phyloP scores from a whole-genome alignment of 2,329 filamentous ascomycete species.

The Aureobasidium subglaciale region DNA sequence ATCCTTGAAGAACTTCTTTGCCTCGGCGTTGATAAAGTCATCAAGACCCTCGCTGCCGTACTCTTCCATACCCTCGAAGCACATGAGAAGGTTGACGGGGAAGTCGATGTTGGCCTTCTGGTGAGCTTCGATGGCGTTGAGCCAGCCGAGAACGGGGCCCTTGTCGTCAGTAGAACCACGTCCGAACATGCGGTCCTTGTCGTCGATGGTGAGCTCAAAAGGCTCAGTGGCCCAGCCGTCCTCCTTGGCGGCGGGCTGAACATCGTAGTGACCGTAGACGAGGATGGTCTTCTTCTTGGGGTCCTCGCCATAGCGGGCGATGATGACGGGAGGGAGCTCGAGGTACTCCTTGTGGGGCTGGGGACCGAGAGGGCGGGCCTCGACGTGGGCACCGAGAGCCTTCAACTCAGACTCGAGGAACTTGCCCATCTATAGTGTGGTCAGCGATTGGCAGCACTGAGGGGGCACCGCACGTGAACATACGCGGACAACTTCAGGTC shows the following conservation, averaged over 20 bases:
- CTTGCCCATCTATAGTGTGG: conserved; percentile 66
- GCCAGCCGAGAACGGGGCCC: conserved; percentile 91
- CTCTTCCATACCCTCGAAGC: conserved; percentile 99
- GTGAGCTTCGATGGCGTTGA: conserved; percentile 97
- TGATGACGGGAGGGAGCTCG: conserved; percentile 83
- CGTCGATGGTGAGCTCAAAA: conserved; percentile 79
- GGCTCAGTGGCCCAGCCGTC: conserved; percentile 96
- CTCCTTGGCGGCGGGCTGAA: conserved; percentile 86
- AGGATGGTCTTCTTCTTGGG: conserved; percentile 90
- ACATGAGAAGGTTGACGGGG: conserved; percentile 97
- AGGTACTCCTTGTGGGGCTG: conserved; percentile 87
- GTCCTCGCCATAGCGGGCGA: conserved; percentile 88
- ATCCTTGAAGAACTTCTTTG: conserved; percentile 90
- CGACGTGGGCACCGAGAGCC: conserved; percentile 75
- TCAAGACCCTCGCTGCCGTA: conserved; percentile 95
- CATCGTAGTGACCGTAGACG: conserved; percentile 98
- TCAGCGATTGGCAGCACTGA: background rate
- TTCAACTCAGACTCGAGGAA: conserved; percentile 81
- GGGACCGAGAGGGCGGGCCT: conserved; percentile 80
- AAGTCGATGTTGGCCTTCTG: conserved; percentile 91
- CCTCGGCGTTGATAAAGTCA: conserved; percentile 85
- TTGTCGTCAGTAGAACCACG: conserved; percentile 97
- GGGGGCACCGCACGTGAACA: conserved; percentile 17
- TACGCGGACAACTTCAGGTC: conserved; percentile 81
- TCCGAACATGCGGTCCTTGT: conserved; percentile 92